phyloP scores from a whole-genome alignment of 1,284 basidiomycete species.

The Puccinia sorghi region DNA sequence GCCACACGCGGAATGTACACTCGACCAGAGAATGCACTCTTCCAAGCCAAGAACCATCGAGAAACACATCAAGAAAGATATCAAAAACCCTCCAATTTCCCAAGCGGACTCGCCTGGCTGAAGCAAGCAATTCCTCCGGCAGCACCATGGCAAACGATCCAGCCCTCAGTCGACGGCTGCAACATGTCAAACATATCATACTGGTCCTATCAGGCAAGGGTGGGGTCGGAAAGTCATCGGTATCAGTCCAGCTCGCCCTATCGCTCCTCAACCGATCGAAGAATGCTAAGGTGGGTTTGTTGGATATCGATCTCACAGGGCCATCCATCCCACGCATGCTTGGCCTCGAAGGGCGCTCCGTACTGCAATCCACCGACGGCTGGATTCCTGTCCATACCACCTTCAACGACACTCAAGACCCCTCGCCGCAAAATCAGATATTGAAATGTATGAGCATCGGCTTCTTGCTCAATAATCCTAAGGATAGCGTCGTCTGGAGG shows the following conservation, averaged over 20 bases:
- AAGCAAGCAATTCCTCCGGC: background rate
- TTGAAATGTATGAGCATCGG: constrained; percentile 96
- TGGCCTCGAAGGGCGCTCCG: constrained; percentile 77
- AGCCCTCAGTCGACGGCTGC: constrained; percentile 59
- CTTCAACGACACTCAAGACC: constrained; percentile 47
- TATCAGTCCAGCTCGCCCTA: constrained; percentile 87
- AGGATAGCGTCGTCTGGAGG: constrained; percentile 94
- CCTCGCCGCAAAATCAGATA: constrained; percentile 58
- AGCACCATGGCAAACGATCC: constrained; percentile 25
- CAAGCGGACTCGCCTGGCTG: background rate
- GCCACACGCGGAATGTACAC: no score
- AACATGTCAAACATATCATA: constrained; percentile 78
- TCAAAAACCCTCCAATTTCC: background rate
- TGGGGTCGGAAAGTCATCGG: constrained; percentile 96
- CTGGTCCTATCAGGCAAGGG: constrained; percentile 95
- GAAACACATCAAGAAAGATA: no score
- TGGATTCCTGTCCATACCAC: constrained; percentile 90
- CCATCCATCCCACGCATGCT: constrained; percentile 97
- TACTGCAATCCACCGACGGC: constrained; percentile 89
- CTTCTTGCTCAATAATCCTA: constrained; percentile 83
- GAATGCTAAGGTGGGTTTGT: constrained; percentile 74
- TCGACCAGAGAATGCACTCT: no score
- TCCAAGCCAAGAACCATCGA: no score
- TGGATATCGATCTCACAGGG: constrained; percentile 95
- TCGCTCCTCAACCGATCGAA: constrained; percentile 69